Evolutionary conservation across 768 basidiomycete genomes (phyloP), one percentile per base, ranked within the genome.

Genomic region (Rhizopogon vulgaris): DNA sequence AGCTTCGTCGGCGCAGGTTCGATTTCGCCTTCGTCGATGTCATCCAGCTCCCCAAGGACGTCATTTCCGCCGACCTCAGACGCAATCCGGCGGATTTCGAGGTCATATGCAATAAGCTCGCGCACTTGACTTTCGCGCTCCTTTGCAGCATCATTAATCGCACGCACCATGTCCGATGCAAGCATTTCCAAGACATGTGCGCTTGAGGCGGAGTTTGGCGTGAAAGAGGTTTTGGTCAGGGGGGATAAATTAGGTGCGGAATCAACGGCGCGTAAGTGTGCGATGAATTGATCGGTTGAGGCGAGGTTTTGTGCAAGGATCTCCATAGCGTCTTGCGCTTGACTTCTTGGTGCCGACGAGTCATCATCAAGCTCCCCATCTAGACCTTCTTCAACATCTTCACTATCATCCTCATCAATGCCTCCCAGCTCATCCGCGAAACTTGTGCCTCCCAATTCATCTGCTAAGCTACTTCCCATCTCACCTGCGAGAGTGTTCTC

Each of bases 51-150:
- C 10, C 82, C 80, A 9, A 94, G 73, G 9, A 80, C 81, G 37
- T 92, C 90, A 37, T 71, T 78, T 17, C 90, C 90, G 37, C 87
- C 86, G 15, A 88, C 79, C 65, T 91, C 89, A 4, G 78, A 81
- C 1, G 83, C 80, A 58, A 90, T 87, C 63, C 82, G 82, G 58
- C 79, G 77, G 61, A 94, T 82, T 67, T 92, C 85, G 48, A 89
- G 79, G 61, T 93, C 90, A 62, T 78, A 86, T 56, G 84, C 87
- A 34, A 84, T 70, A 49, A 94, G 68, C 61, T 84, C 87, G 48
- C 91, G 84, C 4, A 90, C 80, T 68, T 94, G 91, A 3, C 75
- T 78, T 64, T 94, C 91, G 52, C 91, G 79, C 59, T 90, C 84
- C 42, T 83, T 80, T 34, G 81, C 79, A 11, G 83, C 78, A 51